Conservation (phyloP, 805 yeast species). For the Kodamaea fukazawae region DNA sequence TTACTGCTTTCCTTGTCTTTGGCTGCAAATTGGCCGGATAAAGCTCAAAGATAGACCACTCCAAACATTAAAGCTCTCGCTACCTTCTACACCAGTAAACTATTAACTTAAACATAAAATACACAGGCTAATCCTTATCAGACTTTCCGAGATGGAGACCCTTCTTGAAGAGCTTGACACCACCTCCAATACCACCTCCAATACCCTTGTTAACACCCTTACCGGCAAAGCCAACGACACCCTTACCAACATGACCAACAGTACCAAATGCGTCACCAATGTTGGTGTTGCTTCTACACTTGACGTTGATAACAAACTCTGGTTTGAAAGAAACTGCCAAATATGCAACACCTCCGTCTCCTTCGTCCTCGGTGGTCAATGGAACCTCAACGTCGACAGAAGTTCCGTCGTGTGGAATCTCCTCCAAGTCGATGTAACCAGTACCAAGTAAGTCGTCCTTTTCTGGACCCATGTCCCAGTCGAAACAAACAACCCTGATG, state of each 20-base stretch:
- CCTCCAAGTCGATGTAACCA: conserved; percentile 54
- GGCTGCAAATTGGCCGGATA: too few species aligned
- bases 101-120: background rate
- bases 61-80: too few species aligned
- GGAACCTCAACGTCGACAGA: conserved; percentile 46
- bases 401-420: conserved; percentile 44
- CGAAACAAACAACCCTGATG: conserved; percentile 59
- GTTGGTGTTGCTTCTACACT: conserved; percentile 26
- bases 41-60: too few species aligned
- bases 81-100: background rate
- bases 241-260: conserved; percentile 27
- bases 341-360: conserved; percentile 63
- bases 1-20: too few species aligned
- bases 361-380: conserved; percentile 47
- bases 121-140: conserved; percentile 2
- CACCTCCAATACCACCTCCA: conserved; percentile 41
- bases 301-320: conserved; percentile 55
- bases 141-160: conserved; percentile 35
- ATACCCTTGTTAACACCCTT: conserved; percentile 30
- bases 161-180: conserved; percentile 32
- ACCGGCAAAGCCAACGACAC: conserved; percentile 11
- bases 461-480: conserved; percentile 93
- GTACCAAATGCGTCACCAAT: conserved; percentile 47
- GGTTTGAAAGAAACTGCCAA: conserved; percentile 67
- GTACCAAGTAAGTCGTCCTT: conserved; percentile 79